Evolutionary conservation across 2,329 filamentous ascomycete genomes (phyloP).

Genomic region (Ploettnerulaceae sp.): DNA sequence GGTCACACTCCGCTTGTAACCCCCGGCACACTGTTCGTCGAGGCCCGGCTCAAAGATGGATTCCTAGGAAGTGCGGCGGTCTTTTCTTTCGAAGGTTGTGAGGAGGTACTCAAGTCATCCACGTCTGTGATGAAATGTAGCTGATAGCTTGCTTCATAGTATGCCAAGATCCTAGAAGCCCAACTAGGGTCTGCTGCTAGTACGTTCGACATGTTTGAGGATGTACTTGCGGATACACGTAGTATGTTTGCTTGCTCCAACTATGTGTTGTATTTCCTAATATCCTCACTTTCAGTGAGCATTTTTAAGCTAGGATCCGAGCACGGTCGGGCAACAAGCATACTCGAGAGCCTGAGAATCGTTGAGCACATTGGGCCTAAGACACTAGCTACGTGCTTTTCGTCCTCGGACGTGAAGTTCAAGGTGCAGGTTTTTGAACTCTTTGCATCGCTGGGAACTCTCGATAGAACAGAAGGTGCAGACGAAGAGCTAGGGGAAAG

Average conservation of each 20-base stretch:
- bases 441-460: conserved; percentile 1
- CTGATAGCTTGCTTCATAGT: neutral
- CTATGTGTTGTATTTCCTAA: neutral
- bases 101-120: neutral
- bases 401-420: conserved; percentile 15
- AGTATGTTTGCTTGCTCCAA: conserved; percentile 9
- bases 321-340: conserved; percentile 10
- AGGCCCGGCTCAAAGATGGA: conserved; percentile 14
- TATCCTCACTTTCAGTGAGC: neutral
- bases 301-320: conserved; percentile 13
- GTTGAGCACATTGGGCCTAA: conserved; percentile 26
- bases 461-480: conserved; percentile 4
- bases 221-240: conserved; percentile 17
- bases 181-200: conserved; percentile 11
- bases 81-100: neutral
- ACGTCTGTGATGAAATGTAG: neutral
- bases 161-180: conserved; percentile 9
- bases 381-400: conserved; percentile 11
- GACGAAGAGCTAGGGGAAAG: conserved; percentile 25
- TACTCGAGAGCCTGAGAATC: conserved; percentile 24
- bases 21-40: conserved; percentile 20
- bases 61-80: neutral
- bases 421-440: conserved; percentile 23
- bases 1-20: no score
- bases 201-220: conserved; percentile 18